Base-by-base conservation (phyloP, 768 basidiomycete genomes). In the Pleurotus djamor region DNA sequence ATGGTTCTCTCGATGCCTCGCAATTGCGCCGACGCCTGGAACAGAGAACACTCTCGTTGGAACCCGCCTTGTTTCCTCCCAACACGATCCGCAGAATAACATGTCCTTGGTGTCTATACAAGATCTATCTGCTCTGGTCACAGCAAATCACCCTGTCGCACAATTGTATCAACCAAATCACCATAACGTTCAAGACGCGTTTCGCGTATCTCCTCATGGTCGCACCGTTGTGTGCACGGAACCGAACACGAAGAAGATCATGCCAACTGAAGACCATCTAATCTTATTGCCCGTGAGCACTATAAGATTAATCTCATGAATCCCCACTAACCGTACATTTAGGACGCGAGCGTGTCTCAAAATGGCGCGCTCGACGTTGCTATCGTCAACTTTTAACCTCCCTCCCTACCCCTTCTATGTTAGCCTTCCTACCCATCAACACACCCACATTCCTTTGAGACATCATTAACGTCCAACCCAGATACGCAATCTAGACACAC, bases 1-100 rank as follows among this genome's bases (percentile, higher is more conserved):
- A 9, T 56, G 54, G 54, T 56, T 56, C 41, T 56, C 54, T 8
- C 54, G 44, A 10, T 56, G 54, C 14, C 54, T 56, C n/a, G 54
- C 54, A 2, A 38, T 56, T 17, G 54, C 54, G 14, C 54, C 54
- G 41, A 41, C 54, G 38, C 54, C 54, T 44, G 54, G 54, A n/a
- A 28, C 41, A 32, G 54, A 56, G 5, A 36, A 38, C n/a, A 44
- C 41, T 9, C 33, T 56, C 6, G 54, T 32, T 12, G 54, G 54
- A 32, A 56, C 12, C 14, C 54, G 54, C 37, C 54, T 56, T 33
- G 37, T 56, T 32, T 56, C 54, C 7, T 56, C 54, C 8, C 38
- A 56, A 5, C n/a, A 13, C 16, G 54, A 56, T n/a, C 41, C 36
- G 13, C 37, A 56, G 33, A 36, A 32, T 12, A 28, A 21, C 12